Evolutionary conservation across 495 filamentous ascomycete species (phyloP).

Genomic region (Lasiosphaeria ovina): DNA sequence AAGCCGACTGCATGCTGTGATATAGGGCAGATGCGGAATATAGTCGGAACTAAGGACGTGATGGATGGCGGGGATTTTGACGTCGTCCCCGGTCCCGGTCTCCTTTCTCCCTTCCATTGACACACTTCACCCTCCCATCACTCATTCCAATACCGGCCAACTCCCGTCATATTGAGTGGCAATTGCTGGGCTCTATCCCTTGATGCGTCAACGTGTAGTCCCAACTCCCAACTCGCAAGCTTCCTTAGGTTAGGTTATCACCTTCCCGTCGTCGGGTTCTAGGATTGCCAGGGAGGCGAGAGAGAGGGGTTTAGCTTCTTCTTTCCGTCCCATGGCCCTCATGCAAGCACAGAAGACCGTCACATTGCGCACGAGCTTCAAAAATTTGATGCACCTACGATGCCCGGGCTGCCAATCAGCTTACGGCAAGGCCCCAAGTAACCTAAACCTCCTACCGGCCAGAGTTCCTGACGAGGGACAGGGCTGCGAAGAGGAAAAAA

Average conservation of each 20-base stretch:
- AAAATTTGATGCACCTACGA: not conserved
- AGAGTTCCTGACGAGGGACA: too few species aligned
- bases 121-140: too few species aligned
- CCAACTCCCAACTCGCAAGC: too few species aligned
- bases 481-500: not conserved
- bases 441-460: not conserved
- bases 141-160: too few species aligned
- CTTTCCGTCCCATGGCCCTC: constrained; percentile 2
- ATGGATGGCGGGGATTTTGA: not conserved
- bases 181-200: too few species aligned
- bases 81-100: not conserved
- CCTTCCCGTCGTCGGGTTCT: too few species aligned
- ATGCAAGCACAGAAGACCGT: constrained; percentile 4
- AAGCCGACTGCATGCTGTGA: not conserved
- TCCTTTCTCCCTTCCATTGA: too few species aligned
- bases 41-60: not conserved
- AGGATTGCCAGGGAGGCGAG: too few species aligned
- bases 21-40: not conserved
- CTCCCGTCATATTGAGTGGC: too few species aligned
- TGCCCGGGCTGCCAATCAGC: not conserved
- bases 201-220: too few species aligned
- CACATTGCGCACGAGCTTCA: constrained; percentile 9
- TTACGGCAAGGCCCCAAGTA: not conserved
- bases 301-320: too few species aligned
- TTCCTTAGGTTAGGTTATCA: too few species aligned